These are phyloP conservation scores for Acrodontium crateriforme DNA, from an alignment of 2,329 filamentous ascomycete genomes.

Conservation along the genomic window DNA sequence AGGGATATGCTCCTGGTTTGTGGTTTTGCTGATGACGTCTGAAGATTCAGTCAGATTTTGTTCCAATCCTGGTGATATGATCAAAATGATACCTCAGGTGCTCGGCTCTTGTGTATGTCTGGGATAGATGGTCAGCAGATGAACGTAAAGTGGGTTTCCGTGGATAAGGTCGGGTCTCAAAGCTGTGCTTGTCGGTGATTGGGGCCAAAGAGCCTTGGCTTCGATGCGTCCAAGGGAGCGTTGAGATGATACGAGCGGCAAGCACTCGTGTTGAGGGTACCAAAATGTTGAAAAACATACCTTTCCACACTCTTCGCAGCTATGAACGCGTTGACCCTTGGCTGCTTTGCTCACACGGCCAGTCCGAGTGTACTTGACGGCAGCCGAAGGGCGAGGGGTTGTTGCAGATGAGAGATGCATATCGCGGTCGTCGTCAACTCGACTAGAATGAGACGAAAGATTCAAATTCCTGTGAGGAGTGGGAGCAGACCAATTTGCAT, in stretches of 20 bases:
- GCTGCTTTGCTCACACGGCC: slow-evolving; percentile 35
- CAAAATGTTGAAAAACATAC: slow-evolving; percentile 24
- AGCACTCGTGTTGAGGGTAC: no score
- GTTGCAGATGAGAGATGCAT: slow-evolving; percentile 12
- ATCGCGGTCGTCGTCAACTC: slow-evolving; percentile 3
- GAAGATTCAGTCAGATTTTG: slow-evolving; percentile 2
- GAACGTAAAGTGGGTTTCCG: no score
- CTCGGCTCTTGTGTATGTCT: slow-evolving; percentile 35
- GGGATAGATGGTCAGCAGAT: no score
- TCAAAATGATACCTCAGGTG: slow-evolving; percentile 27
- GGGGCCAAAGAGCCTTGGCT: no score
- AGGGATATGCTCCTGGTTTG: slow-evolving; percentile 26
- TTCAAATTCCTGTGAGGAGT: no score
- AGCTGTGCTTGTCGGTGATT: no score
- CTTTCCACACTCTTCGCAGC: slow-evolving; percentile 33
- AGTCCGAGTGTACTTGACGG: slow-evolving; percentile 30
- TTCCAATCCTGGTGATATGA: no score
- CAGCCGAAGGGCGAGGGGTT: slow-evolving; percentile 9
- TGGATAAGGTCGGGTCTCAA: no score
- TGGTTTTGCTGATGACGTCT: slow-evolving; percentile 36
- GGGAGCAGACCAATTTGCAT: not conserved
- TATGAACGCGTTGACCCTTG: slow-evolving; percentile 32
- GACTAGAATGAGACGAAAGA: not conserved
- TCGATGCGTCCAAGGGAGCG: no score
- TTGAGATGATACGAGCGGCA: no score